These are phyloP conservation scores for Durio zibethinus DNA, from an alignment of 345 rosid species.

Conservation along the genomic window DNA sequence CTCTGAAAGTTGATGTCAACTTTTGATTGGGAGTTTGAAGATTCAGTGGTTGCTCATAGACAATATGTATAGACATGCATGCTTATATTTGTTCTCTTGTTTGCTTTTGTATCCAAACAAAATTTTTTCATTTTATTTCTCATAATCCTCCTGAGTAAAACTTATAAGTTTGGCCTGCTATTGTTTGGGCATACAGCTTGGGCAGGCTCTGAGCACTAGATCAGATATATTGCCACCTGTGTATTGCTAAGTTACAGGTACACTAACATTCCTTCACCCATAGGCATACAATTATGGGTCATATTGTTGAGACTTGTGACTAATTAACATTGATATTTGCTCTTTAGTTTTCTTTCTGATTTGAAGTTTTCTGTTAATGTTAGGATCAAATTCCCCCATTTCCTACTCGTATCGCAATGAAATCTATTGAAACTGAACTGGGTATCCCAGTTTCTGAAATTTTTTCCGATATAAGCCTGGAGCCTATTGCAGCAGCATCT, in stretches of 20 bases:
- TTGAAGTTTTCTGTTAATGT: constrained; percentile 21
- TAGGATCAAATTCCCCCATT: constrained; percentile 98
- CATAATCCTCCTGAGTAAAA: background rate
- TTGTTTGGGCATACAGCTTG: constrained; percentile 55
- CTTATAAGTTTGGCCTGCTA: background rate
- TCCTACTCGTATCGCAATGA: constrained; percentile 66
- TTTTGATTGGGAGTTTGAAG: background rate
- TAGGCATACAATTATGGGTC: background rate
- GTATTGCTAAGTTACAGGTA: constrained; percentile 90
- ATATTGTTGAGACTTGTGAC: background rate
- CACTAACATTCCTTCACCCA: constrained; percentile 1
- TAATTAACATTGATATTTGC: background rate
- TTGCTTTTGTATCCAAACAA: background rate
- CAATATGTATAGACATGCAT: background rate
- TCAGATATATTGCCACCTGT: constrained; percentile 80
- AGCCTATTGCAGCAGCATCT: constrained; percentile 95
- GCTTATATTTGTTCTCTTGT: background rate
- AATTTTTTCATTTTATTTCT: background rate
- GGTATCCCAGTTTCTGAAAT: constrained; percentile 62
- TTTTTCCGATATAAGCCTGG: constrained; percentile 83
- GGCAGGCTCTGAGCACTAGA: constrained; percentile 96
- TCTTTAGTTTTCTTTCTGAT: constrained; percentile 4
- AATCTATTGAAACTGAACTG: constrained; percentile 77
- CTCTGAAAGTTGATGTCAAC: background rate
- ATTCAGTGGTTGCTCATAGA: background rate